Conservation (phyloP, 352 stramenopile species). For the Phytopythium cucurbitacearum region DNA sequence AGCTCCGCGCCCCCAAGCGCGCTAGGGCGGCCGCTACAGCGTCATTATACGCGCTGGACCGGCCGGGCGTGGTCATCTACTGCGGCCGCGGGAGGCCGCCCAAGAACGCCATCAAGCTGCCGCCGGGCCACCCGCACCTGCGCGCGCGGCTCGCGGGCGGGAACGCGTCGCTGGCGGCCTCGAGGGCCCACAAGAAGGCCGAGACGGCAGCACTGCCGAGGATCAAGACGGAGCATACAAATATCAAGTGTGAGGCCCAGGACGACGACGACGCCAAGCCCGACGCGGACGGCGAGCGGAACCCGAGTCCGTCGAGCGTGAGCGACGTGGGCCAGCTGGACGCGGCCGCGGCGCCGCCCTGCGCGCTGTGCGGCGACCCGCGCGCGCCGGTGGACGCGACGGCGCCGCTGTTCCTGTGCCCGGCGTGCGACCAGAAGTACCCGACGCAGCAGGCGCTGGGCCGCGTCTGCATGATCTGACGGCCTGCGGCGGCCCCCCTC, state of each 20-base stretch:
- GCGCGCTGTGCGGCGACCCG: slow-evolving; percentile 60
- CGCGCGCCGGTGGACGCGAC: slow-evolving; percentile 29
- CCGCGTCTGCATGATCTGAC: slow-evolving; percentile 49
- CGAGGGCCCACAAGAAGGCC: too few relatives aligned
- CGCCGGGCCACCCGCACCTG: slow-evolving; percentile 11
- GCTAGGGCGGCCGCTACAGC: too few relatives aligned
- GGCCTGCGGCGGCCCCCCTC: neutral
- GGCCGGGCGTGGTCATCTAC: slow-evolving; percentile 15
- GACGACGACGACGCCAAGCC: too few relatives aligned
- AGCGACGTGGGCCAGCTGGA: slow-evolving; percentile 53
- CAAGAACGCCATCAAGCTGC: slow-evolving; percentile 43
- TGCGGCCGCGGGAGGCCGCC: slow-evolving; percentile 33
- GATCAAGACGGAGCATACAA: neutral
- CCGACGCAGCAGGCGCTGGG: slow-evolving; percentile 74
- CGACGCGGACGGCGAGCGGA: slow-evolving; percentile 14
- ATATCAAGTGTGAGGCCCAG: too few relatives aligned
- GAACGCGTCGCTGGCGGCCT: too few relatives aligned
- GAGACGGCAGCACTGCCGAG: too few relatives aligned
- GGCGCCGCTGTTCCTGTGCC: slow-evolving; percentile 65
- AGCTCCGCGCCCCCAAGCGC: too few relatives aligned
- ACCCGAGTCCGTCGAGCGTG: slow-evolving; percentile 61
- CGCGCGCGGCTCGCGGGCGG: slow-evolving; percentile 5
- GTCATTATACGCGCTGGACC: neutral
- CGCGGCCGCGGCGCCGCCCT: slow-evolving; percentile 40
- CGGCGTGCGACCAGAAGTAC: slow-evolving; percentile 79